Base-by-base conservation (phyloP, 1,284 basidiomycete species). In the Papiliotrema flavescens region DNA sequence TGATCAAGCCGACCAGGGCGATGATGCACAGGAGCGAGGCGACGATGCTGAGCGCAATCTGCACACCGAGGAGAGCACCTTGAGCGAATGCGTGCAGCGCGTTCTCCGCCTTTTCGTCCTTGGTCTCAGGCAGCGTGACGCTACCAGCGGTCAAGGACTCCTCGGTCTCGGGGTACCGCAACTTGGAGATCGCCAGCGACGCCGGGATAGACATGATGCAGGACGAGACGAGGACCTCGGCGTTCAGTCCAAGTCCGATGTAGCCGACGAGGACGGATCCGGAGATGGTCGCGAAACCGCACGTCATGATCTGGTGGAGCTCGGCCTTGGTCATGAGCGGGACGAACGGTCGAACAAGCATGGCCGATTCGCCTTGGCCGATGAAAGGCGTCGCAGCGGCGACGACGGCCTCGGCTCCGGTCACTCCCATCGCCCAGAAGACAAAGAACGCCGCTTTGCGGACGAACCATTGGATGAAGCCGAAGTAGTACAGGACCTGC, bases 171-270 rank as follows among this genome's bases (percentile, higher is more conserved):
- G 91, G 91, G 20, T 86, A 67, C 46, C 90, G 86, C 66, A 93
- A 79, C 78, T 95, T 95, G 71, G 86, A 87, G 63, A 94, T 91
- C 2, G 91, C 84, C 70, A 95, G 91, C 13, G 90, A 91, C 1
- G 92, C 91, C 11, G 91, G 91, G 66, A 95, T 95, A 70, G 86
- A 89, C 91, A 95, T 95, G 63, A 95, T 87, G 11, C 89, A 91
- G 4, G 91, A 88, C 5, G 91, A 92, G 66, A 95, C 81, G 28
- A 95, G 80, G 74, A 89, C 90, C 50, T 68, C 82, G 17, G 90
- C 77, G 32, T 88, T 86, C 37, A 95, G 88, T 53, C 92, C 92
- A 59, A 93, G 78, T 53, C 76, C 78, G 66, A 94, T 88, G 75
- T 94, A 95, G 42, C 89, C 90, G 53, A 83, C 80, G 53, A 95